A percentile compares a stretch with the other conserved stretches of the same genome.
Conservation (phyloP, 2,329 filamentous ascomycete genomes). For the Alternaria gaisen region DNA sequence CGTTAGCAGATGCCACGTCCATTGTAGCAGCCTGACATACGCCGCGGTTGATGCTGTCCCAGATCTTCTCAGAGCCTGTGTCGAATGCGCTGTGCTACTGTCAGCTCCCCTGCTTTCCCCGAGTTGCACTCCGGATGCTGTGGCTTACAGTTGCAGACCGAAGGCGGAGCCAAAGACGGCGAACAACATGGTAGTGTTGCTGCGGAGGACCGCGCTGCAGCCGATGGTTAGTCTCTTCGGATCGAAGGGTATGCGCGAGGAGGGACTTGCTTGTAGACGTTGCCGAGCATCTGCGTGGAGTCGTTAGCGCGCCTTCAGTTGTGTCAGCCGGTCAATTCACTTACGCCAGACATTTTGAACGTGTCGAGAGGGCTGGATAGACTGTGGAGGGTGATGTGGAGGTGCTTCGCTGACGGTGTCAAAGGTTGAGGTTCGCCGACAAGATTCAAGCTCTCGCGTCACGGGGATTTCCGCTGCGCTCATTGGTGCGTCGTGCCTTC, state of each 20-base stretch:
- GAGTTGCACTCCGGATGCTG: background rate
- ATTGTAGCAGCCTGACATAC: conserved; percentile 58
- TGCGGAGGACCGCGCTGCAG: conserved; percentile 80
- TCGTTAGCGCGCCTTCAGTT: conserved; percentile 35
- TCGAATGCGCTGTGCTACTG: conserved; percentile 76
- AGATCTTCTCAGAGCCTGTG: conserved; percentile 80
- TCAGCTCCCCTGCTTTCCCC: conserved; percentile 31
- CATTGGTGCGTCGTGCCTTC: conserved; percentile 38
- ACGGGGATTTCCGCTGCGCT: conserved; percentile 30
- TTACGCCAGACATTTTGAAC: conserved; percentile 68
- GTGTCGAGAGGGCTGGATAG: conserved; percentile 29
- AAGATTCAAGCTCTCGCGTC: conserved; percentile 35
- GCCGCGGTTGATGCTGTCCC: conserved; percentile 90
- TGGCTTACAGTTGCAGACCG: conserved; percentile 87
- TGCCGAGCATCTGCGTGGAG: conserved; percentile 57
- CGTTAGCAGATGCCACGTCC: conserved; percentile 28
- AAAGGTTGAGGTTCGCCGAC: conserved; percentile 30
- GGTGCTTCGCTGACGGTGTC: conserved; percentile 37
- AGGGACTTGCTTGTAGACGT: conserved; percentile 63
- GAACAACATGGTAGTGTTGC: conserved; percentile 87
- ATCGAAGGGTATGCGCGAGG: conserved; percentile 26
- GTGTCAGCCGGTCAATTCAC: conserved; percentile 44
- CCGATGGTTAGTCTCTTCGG: conserved; percentile 40
- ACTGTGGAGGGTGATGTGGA: conserved; percentile 34
- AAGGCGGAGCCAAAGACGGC: conserved; percentile 89